These are phyloP conservation scores for Leccinum aurantiacum DNA, from an alignment of 768 basidiomycete species.

Conservation along the genomic window DNA sequence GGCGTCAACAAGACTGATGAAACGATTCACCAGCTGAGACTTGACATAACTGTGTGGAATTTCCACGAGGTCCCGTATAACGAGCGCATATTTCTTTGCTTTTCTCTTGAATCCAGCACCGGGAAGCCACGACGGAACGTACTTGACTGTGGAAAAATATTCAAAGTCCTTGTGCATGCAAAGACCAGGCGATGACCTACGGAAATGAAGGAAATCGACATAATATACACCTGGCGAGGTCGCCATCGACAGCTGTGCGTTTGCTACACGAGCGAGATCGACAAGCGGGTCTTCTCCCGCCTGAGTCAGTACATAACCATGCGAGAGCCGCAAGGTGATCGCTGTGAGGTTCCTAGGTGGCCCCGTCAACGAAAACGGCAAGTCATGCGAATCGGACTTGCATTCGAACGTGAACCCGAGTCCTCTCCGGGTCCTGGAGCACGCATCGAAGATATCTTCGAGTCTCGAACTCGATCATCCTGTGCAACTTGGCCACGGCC, in stretches of 20 bases:
- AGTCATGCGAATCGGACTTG: no score
- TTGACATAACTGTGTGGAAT: conserved; percentile 12
- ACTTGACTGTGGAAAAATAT: conserved; percentile 14
- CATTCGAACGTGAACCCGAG: background rate
- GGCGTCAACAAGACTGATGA: background rate
- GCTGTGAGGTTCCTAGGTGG: conserved; percentile 14
- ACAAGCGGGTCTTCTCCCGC: conserved; percentile 39
- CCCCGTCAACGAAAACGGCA: background rate
- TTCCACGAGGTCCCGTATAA: conserved; percentile 7
- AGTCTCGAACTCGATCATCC: conserved; percentile 20
- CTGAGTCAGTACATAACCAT: conserved; percentile 41
- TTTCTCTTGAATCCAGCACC: conserved; percentile 19
- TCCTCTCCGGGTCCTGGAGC: conserved; percentile 5
- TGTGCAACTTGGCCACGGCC: conserved; percentile 11
- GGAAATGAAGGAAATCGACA: conserved; percentile 20
- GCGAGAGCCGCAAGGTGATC: conserved; percentile 37
- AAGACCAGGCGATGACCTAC: conserved; percentile 5
- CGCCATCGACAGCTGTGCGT: conserved; percentile 20
- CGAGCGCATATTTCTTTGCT: conserved; percentile 10
- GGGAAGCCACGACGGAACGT: conserved; percentile 25
- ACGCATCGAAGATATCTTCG: conserved; percentile 9
- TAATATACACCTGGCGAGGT: conserved; percentile 3
- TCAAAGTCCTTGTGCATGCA: no score
- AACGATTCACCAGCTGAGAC: conserved; percentile 19
- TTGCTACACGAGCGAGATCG: conserved; percentile 26